Base-by-base conservation (phyloP, 108 stramenopile genomes). In the Fragilaria crotonensis region DNA sequence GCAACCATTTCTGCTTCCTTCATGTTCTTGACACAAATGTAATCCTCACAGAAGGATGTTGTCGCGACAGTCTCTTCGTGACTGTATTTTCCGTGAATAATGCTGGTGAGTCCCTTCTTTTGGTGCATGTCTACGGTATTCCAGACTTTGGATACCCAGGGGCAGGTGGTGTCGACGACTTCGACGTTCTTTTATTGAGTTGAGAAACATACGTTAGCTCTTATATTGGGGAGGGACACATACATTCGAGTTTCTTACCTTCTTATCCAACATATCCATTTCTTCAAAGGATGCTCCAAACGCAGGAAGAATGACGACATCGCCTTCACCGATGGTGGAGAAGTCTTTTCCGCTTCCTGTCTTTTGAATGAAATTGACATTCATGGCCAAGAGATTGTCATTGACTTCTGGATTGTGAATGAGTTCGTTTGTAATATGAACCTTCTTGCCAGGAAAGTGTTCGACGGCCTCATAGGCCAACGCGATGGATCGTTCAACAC, bases 101-200 rank as follows among this genome's bases (percentile, higher is more conserved):
- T 66, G 33, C 79, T 79, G 4, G 95, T 94, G 66, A 89, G 60
- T 21, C 88, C 87, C 68, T 86, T 75, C 48, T 68, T 70, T 52
- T 90, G 89, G 62, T 97, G 96, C 61, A 67, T 79, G 63, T 95
- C 95, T 18, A 97, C 95, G 21, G 93, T 85, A 71, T 95, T 97
- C 96, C 96, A 97, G 44, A 97, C 96, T 73, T 97, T 97, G 60
- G 82, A 80, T 19, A 97, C 96, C 96, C 96, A 97, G n/a, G 96
- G 94, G 69, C 96, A 97, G 23, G 96, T 97, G 3, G 96, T 95
- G 68, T 97, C 96, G n/a, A 97, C 92, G 22, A 95, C 70, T 59
- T 94, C 85, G 30, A 97, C 96, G 74, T 93, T 93, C 79, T 85
- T 70, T 9, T 17, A 44, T 14, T 17, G 41, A 71, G 51, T 33